These are phyloP conservation scores for Blastobotrys malaysiensis DNA, from an alignment of 1,139 yeast genomes.

Conservation along the genomic window DNA sequence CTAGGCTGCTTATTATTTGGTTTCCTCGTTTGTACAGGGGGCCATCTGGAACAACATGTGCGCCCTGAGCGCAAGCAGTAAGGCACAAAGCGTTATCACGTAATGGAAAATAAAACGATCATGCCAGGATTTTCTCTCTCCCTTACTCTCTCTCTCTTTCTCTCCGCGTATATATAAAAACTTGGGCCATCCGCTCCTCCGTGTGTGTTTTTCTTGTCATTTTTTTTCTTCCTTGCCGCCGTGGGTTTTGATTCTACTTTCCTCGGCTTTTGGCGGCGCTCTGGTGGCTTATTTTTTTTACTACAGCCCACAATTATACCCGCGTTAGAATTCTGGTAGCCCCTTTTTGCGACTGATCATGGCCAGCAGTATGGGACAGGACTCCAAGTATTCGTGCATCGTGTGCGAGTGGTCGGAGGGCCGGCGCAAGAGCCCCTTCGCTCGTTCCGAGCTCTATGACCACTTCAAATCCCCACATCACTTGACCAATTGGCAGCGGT, in stretches of 20 bases:
- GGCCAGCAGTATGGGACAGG: neutral
- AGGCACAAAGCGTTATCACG: neutral
- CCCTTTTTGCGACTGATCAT: neutral
- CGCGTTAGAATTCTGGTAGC: no score
- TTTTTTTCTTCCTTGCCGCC: no score
- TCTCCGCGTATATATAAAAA: neutral
- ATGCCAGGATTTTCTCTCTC: neutral
- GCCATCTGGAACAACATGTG: neutral
- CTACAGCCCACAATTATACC: no score
- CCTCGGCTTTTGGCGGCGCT: no score
- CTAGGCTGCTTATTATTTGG: neutral
- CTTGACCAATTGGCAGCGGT: constrained; percentile 23
- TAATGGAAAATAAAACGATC: neutral
- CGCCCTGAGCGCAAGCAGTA: neutral
- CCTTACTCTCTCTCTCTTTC: neutral
- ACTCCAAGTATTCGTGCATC: constrained; percentile 14
- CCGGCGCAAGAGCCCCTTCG: constrained; percentile 13
- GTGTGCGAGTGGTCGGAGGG: constrained; percentile 29
- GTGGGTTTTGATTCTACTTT: no score
- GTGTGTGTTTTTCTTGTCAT: neutral
- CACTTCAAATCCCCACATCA: constrained; percentile 27
- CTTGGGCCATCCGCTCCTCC: neutral
- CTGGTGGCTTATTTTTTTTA: no score
- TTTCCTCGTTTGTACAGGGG: neutral
- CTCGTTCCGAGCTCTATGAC: constrained; percentile 18